Percentiles rank a stretch among this genome's conserved stretches.
phyloP scores from a whole-genome alignment of 1,284 basidiomycete species.

The Pascua sp. region DNA sequence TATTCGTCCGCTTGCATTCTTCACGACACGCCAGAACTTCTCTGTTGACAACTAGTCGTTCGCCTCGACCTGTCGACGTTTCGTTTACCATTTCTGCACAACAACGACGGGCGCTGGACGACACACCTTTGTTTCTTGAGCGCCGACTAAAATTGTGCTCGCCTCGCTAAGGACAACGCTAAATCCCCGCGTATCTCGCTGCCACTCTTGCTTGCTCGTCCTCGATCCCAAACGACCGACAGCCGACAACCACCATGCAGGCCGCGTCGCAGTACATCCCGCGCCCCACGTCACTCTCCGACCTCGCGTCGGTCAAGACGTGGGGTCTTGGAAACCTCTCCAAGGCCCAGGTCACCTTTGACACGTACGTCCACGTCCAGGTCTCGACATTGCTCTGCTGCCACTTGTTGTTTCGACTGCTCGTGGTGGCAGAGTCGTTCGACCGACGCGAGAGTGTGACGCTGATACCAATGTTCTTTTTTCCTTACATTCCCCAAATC shows the following conservation, averaged over 20 bases:
- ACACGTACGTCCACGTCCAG: conserved; percentile 32
- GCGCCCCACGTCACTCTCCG: conserved; percentile 37
- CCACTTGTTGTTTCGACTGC: too few relatives aligned
- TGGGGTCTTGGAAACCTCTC: conserved; percentile 44
- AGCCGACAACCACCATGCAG: conserved; percentile 1
- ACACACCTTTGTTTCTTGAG: neutral
- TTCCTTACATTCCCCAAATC: too few relatives aligned
- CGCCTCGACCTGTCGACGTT: too few relatives aligned
- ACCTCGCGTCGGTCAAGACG: conserved; percentile 32
- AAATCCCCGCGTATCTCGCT: neutral
- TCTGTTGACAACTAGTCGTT: too few relatives aligned
- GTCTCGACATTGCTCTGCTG: too few relatives aligned
- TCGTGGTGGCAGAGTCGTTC: too few relatives aligned
- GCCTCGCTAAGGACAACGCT: neutral
- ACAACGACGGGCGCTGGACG: neutral
- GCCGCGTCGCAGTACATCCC: conserved; percentile 38
- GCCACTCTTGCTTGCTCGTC: neutral
- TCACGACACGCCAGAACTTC: too few relatives aligned
- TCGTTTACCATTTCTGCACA: neutral
- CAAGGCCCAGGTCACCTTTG: conserved; percentile 38
- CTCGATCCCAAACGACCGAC: neutral
- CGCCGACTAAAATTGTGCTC: neutral
- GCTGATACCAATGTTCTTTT: too few relatives aligned
- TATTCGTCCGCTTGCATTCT: too few relatives aligned
- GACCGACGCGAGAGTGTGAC: too few relatives aligned